Base-by-base conservation (phyloP, 331 rosid species). In the Stylosanthes scabra region DNA sequence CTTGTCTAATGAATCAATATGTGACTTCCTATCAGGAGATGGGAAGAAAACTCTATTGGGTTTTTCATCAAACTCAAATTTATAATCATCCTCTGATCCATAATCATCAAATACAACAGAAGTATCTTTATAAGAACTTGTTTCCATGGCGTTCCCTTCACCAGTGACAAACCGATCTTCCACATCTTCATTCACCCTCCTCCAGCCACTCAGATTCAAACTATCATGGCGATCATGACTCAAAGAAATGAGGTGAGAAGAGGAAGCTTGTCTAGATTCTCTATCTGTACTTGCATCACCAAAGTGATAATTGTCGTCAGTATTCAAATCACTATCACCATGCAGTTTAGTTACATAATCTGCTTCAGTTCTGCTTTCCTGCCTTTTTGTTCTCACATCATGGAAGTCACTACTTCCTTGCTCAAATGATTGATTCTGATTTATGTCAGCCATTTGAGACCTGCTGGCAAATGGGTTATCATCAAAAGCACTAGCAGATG, bases 31-130 rank as follows among this genome's bases (percentile, higher is more conserved):
- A 60, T 31, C 58, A 5, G 80, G 82, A 15, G 89, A 83, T 56
- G 89, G 76, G 54, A 54, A 51, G 44, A 79, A 71, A 72, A 66
- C 83, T 62, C 66, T 85, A 59, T 15, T 83, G 70, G 79, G 57
- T n/a, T 78, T 80, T 5, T 78, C 67, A 50, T 78, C 83, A 59
- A 34, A 41, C 63, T 83, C 83, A 72, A 79, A 81, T 67, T 76
- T 79, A 60, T 67, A 47, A 60, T 84, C 80, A 59, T 80, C 92
- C 13, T 90, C 99, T 8, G 92, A 86, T 56, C 72, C 90, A 14
- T 82, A 90, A 77, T 92, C 92, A 62, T 95, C 99, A 80, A 92
- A 95, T 42, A 74, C 80, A 71, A 75, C 76, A 54, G 89, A 29
- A 70, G 85, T 64, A 66, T 84, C 71, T 60, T 78, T 86, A 59